These are phyloP conservation scores for Trichoderma breve DNA, from an alignment of 2,329 filamentous ascomycete genomes.

Conservation along the genomic window DNA sequence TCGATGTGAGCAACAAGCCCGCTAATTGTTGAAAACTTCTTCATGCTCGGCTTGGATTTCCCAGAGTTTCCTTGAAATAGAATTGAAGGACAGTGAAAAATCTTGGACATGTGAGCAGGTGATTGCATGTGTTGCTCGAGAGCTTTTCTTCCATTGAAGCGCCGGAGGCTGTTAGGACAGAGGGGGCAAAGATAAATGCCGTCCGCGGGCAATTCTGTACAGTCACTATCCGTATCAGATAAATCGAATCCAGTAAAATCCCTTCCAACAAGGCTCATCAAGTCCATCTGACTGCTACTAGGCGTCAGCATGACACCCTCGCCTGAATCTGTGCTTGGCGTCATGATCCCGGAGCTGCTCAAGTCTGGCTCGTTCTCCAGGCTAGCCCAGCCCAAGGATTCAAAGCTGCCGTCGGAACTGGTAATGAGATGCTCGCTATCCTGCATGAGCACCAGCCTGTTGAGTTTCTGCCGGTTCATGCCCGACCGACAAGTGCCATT, in stretches of 20 bases:
- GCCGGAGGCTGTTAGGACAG: not conserved
- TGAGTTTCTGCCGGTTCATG: constrained; percentile 16
- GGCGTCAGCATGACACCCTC: not conserved
- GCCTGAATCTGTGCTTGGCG: not conserved
- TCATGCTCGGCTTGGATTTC: not conserved
- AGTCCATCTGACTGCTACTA: not conserved
- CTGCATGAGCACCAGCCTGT: constrained; percentile 7
- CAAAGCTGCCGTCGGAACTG: not conserved
- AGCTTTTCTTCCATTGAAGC: not conserved
- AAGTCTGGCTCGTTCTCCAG: not conserved
- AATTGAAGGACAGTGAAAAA: constrained; percentile 4
- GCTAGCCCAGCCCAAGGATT: not conserved
- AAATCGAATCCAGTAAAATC: not conserved
- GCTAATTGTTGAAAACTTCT: constrained; percentile 18
- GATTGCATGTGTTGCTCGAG: not conserved
- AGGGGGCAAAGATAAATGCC: not conserved
- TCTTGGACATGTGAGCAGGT: not conserved
- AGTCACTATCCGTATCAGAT: not conserved
- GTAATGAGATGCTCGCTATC: constrained; percentile 19
- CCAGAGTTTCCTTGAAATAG: not conserved
- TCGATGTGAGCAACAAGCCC: constrained; percentile 23
- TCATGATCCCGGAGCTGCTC: not conserved
- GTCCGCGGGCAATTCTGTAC: not conserved
- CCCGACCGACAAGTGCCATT: constrained; percentile 22
- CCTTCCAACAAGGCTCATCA: not conserved